Evolutionary conservation across 805 yeast genomes (phyloP).

Genomic region (Saccharomycopsis olivae): DNA sequence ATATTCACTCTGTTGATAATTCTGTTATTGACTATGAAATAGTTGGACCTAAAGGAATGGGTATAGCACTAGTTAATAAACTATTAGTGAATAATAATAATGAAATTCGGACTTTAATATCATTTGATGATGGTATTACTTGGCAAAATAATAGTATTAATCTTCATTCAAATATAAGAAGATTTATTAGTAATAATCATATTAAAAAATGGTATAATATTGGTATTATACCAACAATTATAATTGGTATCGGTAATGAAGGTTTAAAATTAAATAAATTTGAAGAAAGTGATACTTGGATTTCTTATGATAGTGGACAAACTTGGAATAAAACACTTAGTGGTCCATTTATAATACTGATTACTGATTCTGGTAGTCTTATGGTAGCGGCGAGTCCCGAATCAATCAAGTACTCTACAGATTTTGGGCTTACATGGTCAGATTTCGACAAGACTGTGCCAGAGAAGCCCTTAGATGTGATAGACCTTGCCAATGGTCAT

Average conservation of each 20-base stretch:
- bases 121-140: conserved; percentile 29
- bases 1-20: not conserved
- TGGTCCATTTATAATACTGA: conserved; percentile 41
- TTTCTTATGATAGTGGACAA: conserved; percentile 66
- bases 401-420: conserved; percentile 44
- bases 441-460: not conserved
- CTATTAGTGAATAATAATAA: not conserved
- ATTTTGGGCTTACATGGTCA: conserved; percentile 63
- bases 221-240: conserved; percentile 32
- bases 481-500: conserved; percentile 22
- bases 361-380: conserved; percentile 71
- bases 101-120: conserved; percentile 22
- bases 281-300: conserved; percentile 31
- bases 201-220: conserved; percentile 13
- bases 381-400: conserved; percentile 44
- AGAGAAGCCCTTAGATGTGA: not conserved
- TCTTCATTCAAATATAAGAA: conserved; percentile 27
- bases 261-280: conserved; percentile 23
- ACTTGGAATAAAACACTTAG: conserved; percentile 51
- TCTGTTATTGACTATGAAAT: conserved; percentile 29
- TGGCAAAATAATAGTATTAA: conserved; percentile 22
- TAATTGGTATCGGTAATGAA: conserved; percentile 33
- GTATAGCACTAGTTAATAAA: conserved; percentile 27
- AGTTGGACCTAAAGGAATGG: conserved; percentile 44
- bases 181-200: conserved; percentile 12